Conservation (phyloP, 2,329 filamentous ascomycete genomes). For the Catunica adiposa region DNA sequence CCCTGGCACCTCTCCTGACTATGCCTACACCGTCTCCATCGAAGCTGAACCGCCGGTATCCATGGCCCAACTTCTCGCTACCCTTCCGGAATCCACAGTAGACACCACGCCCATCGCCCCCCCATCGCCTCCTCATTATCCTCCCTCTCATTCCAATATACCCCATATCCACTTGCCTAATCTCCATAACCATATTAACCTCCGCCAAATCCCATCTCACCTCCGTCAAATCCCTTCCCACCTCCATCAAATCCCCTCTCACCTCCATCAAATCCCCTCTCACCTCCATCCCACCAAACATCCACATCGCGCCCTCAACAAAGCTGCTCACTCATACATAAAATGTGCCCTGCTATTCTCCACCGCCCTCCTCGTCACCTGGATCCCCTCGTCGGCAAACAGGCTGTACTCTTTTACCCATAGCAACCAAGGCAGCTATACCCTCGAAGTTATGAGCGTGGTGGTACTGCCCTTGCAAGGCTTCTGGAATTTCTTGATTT, state of each 20-base stretch:
- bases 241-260: constrained; percentile 17
- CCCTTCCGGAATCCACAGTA: neutral
- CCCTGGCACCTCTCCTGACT: constrained; percentile 27
- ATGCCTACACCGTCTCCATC: constrained; percentile 44
- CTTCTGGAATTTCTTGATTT: constrained; percentile 63
- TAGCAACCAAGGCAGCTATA: constrained; percentile 30
- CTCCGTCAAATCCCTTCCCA: constrained; percentile 15
- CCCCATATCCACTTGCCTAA: neutral
- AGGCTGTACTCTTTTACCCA: constrained; percentile 48
- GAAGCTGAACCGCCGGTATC: constrained; percentile 40
- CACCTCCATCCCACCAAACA: constrained; percentile 16
- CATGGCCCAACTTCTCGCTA: constrained; percentile 25
- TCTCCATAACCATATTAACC: neutral
- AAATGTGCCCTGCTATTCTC: constrained; percentile 52
- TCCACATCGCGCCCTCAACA: constrained; percentile 30
- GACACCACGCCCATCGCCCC: neutral
- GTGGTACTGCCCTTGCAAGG: constrained; percentile 62
- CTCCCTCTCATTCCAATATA: neutral
- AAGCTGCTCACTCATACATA: constrained; percentile 45
- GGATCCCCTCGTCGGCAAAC: constrained; percentile 57
- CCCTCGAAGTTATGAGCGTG: constrained; percentile 47
- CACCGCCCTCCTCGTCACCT: constrained; percentile 46
- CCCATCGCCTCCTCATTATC: constrained; percentile 25
- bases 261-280: constrained; percentile 17
- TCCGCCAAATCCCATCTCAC: constrained; percentile 13